Conservation (phyloP, 176 grass and related monocot genomes). For the Oryza longistaminata region DNA sequence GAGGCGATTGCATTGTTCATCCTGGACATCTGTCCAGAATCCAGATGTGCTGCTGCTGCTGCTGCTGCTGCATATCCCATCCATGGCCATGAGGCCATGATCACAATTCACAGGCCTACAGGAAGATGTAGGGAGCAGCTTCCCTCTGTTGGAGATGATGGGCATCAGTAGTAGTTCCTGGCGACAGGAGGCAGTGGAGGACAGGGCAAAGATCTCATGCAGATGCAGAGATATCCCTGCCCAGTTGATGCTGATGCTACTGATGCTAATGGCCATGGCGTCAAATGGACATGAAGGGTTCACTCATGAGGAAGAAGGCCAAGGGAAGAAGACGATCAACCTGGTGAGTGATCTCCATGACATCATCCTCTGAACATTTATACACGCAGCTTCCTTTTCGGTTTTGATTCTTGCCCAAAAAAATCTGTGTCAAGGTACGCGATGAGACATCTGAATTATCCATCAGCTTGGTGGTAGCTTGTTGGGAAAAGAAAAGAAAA, state of each 20-base stretch:
- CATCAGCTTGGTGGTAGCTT: background rate
- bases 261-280: background rate
- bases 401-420: background rate
- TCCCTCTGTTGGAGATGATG: background rate
- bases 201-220: conserved; percentile 7
- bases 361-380: background rate
- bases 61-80: background rate
- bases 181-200: background rate
- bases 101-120: background rate
- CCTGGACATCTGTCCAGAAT: background rate
- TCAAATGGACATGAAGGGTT: background rate
- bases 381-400: background rate
- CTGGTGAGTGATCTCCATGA: background rate
- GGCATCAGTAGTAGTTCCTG: background rate
- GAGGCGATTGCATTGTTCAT: no score
- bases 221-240: background rate
- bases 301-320: background rate
- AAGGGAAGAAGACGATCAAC: background rate
- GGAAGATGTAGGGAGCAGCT: background rate
- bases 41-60: background rate
- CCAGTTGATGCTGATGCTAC: background rate
- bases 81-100: background rate
- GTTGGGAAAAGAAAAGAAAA: background rate
- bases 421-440: background rate
- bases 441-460: background rate